Conservation (phyloP, 306 rosid genomes). For the Castanospermum australe region DNA sequence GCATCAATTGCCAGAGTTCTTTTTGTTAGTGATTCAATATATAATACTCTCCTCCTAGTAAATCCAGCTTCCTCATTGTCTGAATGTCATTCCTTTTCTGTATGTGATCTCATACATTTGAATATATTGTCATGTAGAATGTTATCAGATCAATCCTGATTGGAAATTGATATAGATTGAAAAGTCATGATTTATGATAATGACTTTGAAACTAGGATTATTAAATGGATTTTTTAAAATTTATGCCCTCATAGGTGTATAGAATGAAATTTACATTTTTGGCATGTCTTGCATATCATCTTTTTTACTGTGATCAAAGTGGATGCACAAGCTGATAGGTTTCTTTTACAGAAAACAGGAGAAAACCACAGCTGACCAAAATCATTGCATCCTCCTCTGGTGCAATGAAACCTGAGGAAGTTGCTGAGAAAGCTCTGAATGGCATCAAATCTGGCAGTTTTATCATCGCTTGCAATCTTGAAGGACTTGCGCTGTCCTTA, state of each 20-base stretch:
- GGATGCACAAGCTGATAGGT: conserved; percentile 8
- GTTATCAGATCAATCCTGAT: background rate
- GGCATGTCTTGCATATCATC: background rate
- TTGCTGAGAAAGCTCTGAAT: conserved; percentile 72
- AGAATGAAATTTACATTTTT: conserved; percentile 7
- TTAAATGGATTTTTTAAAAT: background rate
- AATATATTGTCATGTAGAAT: background rate
- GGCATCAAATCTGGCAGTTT: conserved; percentile 80
- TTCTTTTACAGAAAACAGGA: conserved; percentile 60
- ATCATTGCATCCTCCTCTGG: conserved; percentile 71
- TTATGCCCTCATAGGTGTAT: background rate
- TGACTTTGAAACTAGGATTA: background rate
- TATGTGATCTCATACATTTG: background rate
- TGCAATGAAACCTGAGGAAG: conserved; percentile 78
- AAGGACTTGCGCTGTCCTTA: conserved; percentile 62
- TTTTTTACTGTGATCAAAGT: conserved; percentile 12
- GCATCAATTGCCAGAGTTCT: background rate
- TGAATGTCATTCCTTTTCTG: background rate
- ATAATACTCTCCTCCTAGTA: background rate
- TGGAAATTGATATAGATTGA: background rate
- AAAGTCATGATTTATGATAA: background rate
- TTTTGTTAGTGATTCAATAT: background rate
- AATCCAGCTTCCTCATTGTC: background rate
- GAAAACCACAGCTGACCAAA: conserved; percentile 68
- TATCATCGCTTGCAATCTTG: conserved; percentile 73